phyloP scores from a whole-genome alignment of 768 basidiomycete genomes.

The Termitomyces sp. region DNA sequence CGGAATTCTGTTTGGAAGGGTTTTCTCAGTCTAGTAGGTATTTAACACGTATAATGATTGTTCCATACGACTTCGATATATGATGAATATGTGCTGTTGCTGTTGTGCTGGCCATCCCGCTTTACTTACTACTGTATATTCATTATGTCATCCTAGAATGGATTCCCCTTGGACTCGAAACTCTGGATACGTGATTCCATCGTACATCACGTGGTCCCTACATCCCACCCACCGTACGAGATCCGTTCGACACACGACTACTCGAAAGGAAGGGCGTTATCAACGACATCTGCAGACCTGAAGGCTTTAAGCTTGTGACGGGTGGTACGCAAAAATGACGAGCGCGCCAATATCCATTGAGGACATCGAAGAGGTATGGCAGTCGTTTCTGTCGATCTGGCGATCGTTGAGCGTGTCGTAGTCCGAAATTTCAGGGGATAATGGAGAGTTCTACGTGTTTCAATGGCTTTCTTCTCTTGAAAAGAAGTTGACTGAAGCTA shows the following conservation, averaged over 20 bases:
- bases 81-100: too few species aligned
- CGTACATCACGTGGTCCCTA: too few species aligned
- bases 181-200: too few species aligned
- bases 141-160: too few species aligned
- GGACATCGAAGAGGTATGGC: slow-evolving; percentile 25
- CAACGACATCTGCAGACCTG: too few species aligned
- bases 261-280: neutral
- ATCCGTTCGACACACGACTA: neutral
- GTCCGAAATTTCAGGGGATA: slow-evolving; percentile 67
- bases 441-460: slow-evolving; percentile 78
- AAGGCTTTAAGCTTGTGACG: neutral
- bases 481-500: slow-evolving; percentile 42
- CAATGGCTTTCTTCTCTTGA: slow-evolving; percentile 76
- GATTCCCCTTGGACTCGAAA: too few species aligned
- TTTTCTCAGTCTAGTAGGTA: too few species aligned
- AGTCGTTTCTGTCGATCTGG: neutral
- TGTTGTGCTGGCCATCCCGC: too few species aligned
- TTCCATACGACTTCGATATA: too few species aligned
- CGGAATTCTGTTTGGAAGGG: neutral
- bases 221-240: neutral
- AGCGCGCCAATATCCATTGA: slow-evolving; percentile 15
- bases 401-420: slow-evolving; percentile 22
- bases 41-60: too few species aligned
- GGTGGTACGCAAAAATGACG: neutral
- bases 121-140: too few species aligned